Evolutionary conservation across 2,329 filamentous ascomycete species (phyloP).

Genomic region (Microsporum ferrugineum): DNA sequence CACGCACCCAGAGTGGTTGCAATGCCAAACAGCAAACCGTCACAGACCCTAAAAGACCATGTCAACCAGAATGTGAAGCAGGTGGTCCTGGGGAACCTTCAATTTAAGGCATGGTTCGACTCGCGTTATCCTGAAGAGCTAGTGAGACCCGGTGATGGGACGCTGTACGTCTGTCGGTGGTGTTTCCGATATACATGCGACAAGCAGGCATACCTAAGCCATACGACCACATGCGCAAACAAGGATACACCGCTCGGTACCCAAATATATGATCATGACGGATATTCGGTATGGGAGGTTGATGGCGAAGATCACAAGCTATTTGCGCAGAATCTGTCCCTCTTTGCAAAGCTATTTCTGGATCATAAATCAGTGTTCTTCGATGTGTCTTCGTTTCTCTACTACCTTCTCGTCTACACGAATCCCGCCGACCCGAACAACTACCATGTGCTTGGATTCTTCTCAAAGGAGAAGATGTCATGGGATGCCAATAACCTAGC

Average conservation of each 20-base stretch:
- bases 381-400: constrained; percentile 87
- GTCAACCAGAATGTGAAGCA: constrained; percentile 70
- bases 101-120: constrained; percentile 85
- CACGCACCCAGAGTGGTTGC: background rate
- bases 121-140: constrained; percentile 75
- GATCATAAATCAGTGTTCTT: constrained; percentile 98
- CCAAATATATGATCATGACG: constrained; percentile 65
- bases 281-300: constrained; percentile 82
- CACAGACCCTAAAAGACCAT: constrained; percentile 21
- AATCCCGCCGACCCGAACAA: constrained; percentile 34
- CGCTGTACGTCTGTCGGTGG: constrained; percentile 76
- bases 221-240: constrained; percentile 43
- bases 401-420: constrained; percentile 78
- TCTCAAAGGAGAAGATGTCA: constrained; percentile 96
- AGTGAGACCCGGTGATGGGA: constrained; percentile 39
- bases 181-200: constrained; percentile 80
- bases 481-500: constrained; percentile 98
- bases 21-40: constrained; percentile 9
- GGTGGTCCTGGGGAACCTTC: constrained; percentile 71
- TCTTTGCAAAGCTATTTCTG: constrained; percentile 94
- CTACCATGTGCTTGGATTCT: constrained; percentile 76
- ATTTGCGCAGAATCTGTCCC: constrained; percentile 87
- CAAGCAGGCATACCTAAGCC: constrained; percentile 26
- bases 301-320: constrained; percentile 81
- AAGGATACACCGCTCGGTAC: constrained; percentile 51